Percentiles rank a stretch among this genome's conserved stretches.
These are phyloP conservation scores for Heterobasidion occidentale DNA, from an alignment of 1,284 basidiomycete genomes.

Conservation along the genomic window DNA sequence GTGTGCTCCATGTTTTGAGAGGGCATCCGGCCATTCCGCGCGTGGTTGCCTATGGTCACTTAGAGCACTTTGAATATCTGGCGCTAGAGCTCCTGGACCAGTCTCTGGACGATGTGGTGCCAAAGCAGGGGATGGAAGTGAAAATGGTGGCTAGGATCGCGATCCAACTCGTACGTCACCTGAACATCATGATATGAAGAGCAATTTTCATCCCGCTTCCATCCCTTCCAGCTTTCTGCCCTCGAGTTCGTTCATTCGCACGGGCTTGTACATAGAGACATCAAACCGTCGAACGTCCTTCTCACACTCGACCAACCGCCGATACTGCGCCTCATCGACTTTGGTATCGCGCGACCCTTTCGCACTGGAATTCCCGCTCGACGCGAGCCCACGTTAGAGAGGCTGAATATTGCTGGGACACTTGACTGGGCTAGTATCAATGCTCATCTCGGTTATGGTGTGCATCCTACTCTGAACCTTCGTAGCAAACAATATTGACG, in stretches of 20 bases:
- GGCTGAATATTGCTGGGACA: conserved; percentile 67
- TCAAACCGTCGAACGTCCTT: conserved; percentile 7
- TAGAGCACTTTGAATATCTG: neutral
- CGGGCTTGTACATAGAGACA: conserved; percentile 5
- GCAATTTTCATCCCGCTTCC: neutral
- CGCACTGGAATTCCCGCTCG: neutral
- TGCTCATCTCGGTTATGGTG: conserved; percentile 45
- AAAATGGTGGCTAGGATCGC: neutral
- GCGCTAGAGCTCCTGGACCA: neutral
- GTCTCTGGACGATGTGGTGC: neutral
- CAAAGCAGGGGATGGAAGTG: neutral
- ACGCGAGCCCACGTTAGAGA: conserved; percentile 37
- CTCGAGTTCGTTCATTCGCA: conserved; percentile 4
- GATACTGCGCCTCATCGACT: conserved; percentile 5
- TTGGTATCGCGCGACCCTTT: conserved; percentile 4
- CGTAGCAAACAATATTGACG: neutral
- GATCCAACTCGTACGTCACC: neutral
- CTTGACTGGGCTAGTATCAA: conserved; percentile 67
- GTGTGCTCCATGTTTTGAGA: neutral
- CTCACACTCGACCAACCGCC: neutral
- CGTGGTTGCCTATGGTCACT: neutral
- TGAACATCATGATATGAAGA: neutral
- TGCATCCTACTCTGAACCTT: neutral
- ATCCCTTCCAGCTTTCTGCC: neutral
- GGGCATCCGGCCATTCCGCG: neutral